Percentiles rank a stretch among this genome's conserved stretches.
Conservation (phyloP, 75 land plant species). For the Larix kaempferi region DNA sequence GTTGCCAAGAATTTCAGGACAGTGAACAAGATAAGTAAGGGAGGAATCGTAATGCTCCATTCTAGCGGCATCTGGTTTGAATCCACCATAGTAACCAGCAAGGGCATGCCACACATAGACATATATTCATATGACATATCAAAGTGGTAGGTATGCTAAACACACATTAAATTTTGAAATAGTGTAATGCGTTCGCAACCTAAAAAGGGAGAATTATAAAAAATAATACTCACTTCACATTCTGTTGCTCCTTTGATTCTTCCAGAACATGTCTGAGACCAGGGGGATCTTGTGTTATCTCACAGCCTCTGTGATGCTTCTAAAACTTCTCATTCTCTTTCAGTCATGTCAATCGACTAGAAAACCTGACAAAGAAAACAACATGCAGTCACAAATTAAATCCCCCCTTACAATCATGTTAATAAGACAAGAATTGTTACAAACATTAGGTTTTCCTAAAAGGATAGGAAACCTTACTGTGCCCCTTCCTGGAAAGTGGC, state of each 20-base stretch:
- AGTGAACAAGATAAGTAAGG: constrained; percentile 61
- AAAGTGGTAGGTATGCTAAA: not conserved
- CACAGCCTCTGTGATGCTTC: constrained; percentile 24
- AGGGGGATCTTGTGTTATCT: too few species aligned
- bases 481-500: too few species aligned
- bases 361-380: constrained; percentile 41
- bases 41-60: constrained; percentile 59
- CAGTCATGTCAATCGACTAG: constrained; percentile 65
- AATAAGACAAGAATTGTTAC: too few species aligned
- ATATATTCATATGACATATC: constrained; percentile 29
- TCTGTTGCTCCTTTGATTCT: constrained; percentile 25
- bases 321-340: constrained; percentile 90
- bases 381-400: too few species aligned
- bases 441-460: too few species aligned
- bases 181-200: not conserved
- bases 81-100: constrained; percentile 87
- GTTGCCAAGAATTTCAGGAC: constrained; percentile 57
- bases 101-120: too few species aligned
- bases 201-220: not conserved
- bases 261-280: constrained; percentile 48
- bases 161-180: not conserved
- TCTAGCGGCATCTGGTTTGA: constrained; percentile 43
- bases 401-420: too few species aligned
- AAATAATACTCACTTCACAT: constrained; percentile 36
- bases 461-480: too few species aligned